Base-by-base conservation (phyloP, 306 rosid genomes). In the Macrotyloma uniflorum region DNA sequence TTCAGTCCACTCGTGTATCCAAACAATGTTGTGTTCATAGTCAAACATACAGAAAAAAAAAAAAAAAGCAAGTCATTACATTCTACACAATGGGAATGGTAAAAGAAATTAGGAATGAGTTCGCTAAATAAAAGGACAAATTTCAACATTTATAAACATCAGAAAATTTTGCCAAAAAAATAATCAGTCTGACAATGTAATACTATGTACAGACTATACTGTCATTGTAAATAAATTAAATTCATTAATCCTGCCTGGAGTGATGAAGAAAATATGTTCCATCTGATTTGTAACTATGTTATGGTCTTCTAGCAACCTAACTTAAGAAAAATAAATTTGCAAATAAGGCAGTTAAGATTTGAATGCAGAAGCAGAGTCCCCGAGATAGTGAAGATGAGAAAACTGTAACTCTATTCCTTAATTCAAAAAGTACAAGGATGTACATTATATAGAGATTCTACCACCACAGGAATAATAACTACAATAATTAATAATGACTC, bases 81-180 rank as follows among this genome's bases (percentile, higher is more conserved):
- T 63, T 26, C 26, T 58, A 71, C 70, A 18, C 0, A 63, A 63
- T 11, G 30, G 35, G 24, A 43, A 70, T 11, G 42, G 64, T 23
- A 20, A 73, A 26, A 73, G 20, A 72, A 61, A 79, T 59, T 24
- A 51, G 65, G 68, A 62, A 74, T 59, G 68, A 53, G 43, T 42
- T 63, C n/a, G 23, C 23, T 58, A 20, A 33, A 40, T 19, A 67
- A 40, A 33, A 55, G 54, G 57, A 83, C 57, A 54, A 53, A 72
- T 72, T 54, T 9, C 72, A 23, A 62, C 62, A 63, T 72, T 26
- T 55, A 19, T 72, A 80, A 70, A 58, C 43, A 72, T 22, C 22
- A 19, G 2, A 72, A 74, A 76, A 1, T 3, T 16, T 16, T 16
- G 11, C 22, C 23, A 61, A 14, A 59, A 6, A 32, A 30, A 23